These are phyloP conservation scores for Trypanosoma theileri DNA, from an alignment of 208 protist species.

Conservation along the genomic window DNA sequence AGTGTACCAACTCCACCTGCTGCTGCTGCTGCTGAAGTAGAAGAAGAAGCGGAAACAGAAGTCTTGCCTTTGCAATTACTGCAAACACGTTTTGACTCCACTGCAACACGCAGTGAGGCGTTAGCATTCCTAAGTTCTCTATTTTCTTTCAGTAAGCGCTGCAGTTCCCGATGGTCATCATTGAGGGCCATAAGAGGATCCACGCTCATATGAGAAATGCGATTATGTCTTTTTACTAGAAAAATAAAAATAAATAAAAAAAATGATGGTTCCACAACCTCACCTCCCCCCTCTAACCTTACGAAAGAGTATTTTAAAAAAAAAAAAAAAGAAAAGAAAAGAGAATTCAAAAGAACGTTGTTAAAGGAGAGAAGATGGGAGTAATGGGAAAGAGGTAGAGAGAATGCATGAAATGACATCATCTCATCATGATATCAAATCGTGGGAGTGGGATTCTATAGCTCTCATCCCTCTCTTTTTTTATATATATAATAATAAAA, in stretches of 20 bases:
- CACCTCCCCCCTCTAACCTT: neutral
- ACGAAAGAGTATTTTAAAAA: neutral
- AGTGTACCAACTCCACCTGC: neutral
- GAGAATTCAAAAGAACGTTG: neutral
- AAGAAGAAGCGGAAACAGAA: neutral
- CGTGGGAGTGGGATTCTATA: no score
- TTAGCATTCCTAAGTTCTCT: constrained; percentile 56
- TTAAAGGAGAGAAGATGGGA: no score
- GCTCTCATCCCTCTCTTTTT: no score
- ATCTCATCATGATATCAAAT: no score
- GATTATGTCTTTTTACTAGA: neutral
- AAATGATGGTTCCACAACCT: neutral
- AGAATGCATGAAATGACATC: no score
- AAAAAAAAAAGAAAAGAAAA: constrained; percentile 6
- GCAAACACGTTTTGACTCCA: constrained; percentile 12
- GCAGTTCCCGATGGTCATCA: constrained; percentile 31
- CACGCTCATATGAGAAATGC: constrained; percentile 7
- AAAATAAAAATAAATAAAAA: neutral
- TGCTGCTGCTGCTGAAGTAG: neutral
- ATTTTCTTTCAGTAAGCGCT: constrained; percentile 61
- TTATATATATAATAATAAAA: no score
- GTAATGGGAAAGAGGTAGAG: no score
- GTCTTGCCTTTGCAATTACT: neutral
- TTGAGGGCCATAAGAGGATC: constrained; percentile 11
- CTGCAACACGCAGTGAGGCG: constrained; percentile 38